A percentile compares a stretch with the other conserved stretches of the same genome.
Evolutionary conservation across 371 early-diverging fungal genomes (phyloP).

Genomic region (Apophysomyces elegans): DNA sequence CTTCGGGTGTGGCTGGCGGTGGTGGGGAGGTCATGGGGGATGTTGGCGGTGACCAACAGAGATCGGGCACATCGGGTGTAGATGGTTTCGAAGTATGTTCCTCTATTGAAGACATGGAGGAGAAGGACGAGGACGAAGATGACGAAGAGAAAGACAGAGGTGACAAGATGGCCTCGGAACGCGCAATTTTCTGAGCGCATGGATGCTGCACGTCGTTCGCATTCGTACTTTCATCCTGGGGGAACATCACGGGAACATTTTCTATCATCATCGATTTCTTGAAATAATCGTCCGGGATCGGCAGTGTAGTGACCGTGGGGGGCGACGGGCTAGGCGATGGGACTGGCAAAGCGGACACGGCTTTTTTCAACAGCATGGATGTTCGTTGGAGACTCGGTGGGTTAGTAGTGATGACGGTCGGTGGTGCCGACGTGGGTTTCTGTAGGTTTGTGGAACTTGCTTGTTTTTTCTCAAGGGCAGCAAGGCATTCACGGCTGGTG

Average conservation of each 20-base stretch:
- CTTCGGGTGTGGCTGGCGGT: constrained; percentile 16
- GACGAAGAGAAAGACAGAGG: constrained; percentile 24
- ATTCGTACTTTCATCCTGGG: neutral
- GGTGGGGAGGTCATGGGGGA: constrained; percentile 22
- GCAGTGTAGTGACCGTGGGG: neutral
- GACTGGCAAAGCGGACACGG: neutral
- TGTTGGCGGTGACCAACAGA: constrained; percentile 20
- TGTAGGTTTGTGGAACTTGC: constrained; percentile 2
- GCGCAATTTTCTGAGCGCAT: neutral
- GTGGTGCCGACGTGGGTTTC: constrained; percentile 14
- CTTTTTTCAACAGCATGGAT: constrained; percentile 31
- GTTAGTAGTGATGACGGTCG: neutral
- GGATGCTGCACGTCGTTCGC: constrained; percentile 1
- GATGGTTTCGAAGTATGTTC: constrained; percentile 16
- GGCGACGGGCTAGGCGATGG: constrained; percentile 1
- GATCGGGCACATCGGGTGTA: neutral
- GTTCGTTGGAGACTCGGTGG: constrained; percentile 15
- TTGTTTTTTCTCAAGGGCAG: constrained; percentile 16
- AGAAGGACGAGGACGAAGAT: constrained; percentile 24
- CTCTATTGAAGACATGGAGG: constrained; percentile 20
- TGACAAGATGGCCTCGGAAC: neutral
- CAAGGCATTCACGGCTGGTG: constrained; percentile 26
- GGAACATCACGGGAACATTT: constrained; percentile 10
- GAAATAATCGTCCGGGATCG: constrained; percentile 9
- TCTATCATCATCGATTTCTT: neutral